A percentile compares a stretch with the other conserved stretches of the same genome.
phyloP scores from a whole-genome alignment of 192 early-diverging fungal species.

The Coemansia sp. region DNA sequence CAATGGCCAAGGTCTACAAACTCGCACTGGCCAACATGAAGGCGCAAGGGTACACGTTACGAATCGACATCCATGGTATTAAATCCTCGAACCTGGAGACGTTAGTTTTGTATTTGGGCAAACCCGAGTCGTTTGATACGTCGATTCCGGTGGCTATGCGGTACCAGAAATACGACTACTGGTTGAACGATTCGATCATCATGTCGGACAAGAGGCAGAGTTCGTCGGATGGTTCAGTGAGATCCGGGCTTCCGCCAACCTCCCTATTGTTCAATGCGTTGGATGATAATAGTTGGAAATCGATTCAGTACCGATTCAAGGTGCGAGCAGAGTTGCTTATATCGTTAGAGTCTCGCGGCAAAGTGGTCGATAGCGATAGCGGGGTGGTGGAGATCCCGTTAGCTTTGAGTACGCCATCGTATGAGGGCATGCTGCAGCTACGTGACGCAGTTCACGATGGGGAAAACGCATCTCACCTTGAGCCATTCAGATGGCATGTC shows the following conservation, averaged over 20 bases:
- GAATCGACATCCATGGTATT: slow-evolving; percentile 1
- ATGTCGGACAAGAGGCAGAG: background rate
- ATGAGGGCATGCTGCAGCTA: background rate
- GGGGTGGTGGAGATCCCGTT: slow-evolving; percentile 26
- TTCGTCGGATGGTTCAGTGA: background rate
- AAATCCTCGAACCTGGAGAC: background rate
- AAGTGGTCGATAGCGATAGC: slow-evolving; percentile 24
- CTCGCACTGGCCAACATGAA: slow-evolving; percentile 19
- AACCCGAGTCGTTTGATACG: slow-evolving; percentile 22
- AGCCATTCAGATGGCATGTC: slow-evolving; percentile 28
- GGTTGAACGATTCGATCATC: background rate
- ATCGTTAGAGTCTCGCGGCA: slow-evolving; percentile 13
- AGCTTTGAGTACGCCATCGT: slow-evolving; percentile 23
- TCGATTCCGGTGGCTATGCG: slow-evolving; percentile 19
- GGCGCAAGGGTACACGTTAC: slow-evolving; percentile 20
- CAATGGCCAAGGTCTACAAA: slow-evolving; percentile 25
- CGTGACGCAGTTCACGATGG: background rate
- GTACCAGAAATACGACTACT: slow-evolving; percentile 8
- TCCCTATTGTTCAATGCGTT: background rate
- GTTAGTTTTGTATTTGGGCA: slow-evolving; percentile 8
- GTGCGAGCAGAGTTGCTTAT: slow-evolving; percentile 14
- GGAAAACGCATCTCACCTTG: slow-evolving; percentile 4
- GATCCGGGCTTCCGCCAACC: background rate
- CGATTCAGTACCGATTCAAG: slow-evolving; percentile 18
- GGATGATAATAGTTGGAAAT: background rate